Percentiles rank a stretch among this genome's conserved stretches.
phyloP scores from a whole-genome alignment of 768 basidiomycete species.

The Suillus placidus region DNA sequence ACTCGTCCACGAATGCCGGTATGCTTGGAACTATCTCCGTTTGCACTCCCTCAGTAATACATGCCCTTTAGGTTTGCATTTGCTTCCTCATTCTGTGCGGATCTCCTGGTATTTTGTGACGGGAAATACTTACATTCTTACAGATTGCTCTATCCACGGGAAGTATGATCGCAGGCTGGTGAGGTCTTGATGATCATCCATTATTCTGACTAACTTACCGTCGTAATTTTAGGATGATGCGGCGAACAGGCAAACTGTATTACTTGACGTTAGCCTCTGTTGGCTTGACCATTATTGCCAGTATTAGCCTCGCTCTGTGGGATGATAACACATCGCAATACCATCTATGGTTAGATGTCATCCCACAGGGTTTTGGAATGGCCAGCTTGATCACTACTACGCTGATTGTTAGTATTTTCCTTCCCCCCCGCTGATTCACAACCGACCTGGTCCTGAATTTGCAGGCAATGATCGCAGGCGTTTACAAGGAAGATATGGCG shows the following conservation, averaged over 20 bases:
- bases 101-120: slow-evolving; percentile 11
- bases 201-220: slow-evolving; percentile 11
- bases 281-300: slow-evolving; percentile 60
- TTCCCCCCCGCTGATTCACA: slow-evolving; percentile 12
- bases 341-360: slow-evolving; percentile 77
- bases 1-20: slow-evolving; percentile 74
- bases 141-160: slow-evolving; percentile 83
- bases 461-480: slow-evolving; percentile 86
- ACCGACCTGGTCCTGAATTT: slow-evolving; percentile 13
- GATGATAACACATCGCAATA: slow-evolving; percentile 56
- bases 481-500: slow-evolving; percentile 79
- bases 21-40: slow-evolving; percentile 24
- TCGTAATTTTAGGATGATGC: slow-evolving; percentile 67
- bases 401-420: slow-evolving; percentile 62
- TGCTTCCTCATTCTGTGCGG: slow-evolving; percentile 87
- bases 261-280: slow-evolving; percentile 69
- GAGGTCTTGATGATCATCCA: slow-evolving; percentile 27
- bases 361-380: slow-evolving; percentile 85
- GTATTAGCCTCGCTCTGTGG: slow-evolving; percentile 67
- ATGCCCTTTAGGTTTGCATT: slow-evolving; percentile 64
- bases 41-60: slow-evolving; percentile 16
- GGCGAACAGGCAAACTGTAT: slow-evolving; percentile 84
- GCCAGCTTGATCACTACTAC: slow-evolving; percentile 85
- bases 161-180: slow-evolving; percentile 88
- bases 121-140: slow-evolving; percentile 21